Evolutionary conservation across 179 eudicot genomes (phyloP), one percentile per base, ranked within the genome.

Genomic region (Nepenthes alata): DNA sequence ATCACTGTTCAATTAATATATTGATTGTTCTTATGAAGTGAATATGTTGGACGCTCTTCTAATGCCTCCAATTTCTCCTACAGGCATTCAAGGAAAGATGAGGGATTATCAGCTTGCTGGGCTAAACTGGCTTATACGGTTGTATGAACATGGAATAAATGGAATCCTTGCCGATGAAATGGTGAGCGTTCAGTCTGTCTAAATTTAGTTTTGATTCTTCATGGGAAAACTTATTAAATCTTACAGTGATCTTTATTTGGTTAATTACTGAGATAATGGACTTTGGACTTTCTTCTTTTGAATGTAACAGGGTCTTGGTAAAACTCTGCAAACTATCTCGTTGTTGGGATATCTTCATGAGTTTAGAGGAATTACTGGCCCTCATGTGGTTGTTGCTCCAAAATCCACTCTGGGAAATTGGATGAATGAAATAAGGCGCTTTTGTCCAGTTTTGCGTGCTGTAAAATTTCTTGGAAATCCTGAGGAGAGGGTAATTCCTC

Each of bases 341-440:
- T 77, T 89, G 76, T 36, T 91, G 82, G 96, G 98, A 13, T 91
- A 91, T 68, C 79, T 91, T 58, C 81, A 89, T 59, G 98, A 91
- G 70, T 89, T 84, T 71, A 80, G 96, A 83, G 96, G 96, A 53
- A 89, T 91, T 63, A 83, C 83, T 61, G 98, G 98, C 60, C 96
- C 98, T 57, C 98, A 91, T 74, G 89, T 91, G 98, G 96, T 91
- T 69, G 98, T 91, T 82, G 85, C 95, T 78, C 98, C 96, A 7
- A 91, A 91, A 72, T 89, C 96, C 58, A 91, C 96, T 11, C 89
- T 91, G 63, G 98, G 98, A 4, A 91, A 91, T 65, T 89, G 98
- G 98, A 91, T 91, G 98, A 89, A 91, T 78, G 96, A 91, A 77
- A 91, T 89, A 53, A 82, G 79, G 52, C 87, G 96, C 13, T 91